Percentiles rank a stretch among this genome's conserved stretches.
Conservation (phyloP, 176 grass and related monocot genomes). For the Tuctoria greenei region DNA sequence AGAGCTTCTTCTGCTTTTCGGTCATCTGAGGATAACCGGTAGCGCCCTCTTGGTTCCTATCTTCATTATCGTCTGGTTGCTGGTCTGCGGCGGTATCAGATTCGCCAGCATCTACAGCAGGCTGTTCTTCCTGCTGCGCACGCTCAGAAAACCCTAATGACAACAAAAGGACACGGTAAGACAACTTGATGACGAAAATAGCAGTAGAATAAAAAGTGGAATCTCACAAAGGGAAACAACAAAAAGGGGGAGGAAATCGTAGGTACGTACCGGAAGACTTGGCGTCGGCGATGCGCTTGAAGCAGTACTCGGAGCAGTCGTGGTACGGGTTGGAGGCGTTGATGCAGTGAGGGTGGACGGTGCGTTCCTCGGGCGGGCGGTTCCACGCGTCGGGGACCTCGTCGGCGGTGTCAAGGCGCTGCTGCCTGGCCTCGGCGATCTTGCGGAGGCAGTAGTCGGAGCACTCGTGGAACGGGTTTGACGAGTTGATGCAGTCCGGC, state of each 20-base stretch:
- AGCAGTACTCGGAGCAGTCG: conserved; percentile 64
- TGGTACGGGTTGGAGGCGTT: conserved; percentile 74
- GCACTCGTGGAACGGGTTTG: conserved; percentile 75
- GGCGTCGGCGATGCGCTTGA: conserved; percentile 59
- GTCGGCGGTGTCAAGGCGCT: conserved; percentile 27
- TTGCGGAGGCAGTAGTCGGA: conserved; percentile 59
- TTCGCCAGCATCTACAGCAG: conserved; percentile 15
- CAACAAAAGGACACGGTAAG: not conserved
- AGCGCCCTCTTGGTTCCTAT: conserved; percentile 12
- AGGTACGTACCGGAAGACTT: conserved; percentile 37
- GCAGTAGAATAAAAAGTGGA: not conserved
- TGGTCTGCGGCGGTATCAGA: not conserved
- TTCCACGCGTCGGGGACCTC: not conserved
- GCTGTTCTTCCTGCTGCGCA: conserved; percentile 6
- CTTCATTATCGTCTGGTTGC: conserved; percentile 26
- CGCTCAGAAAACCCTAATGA: conserved; percentile 38
- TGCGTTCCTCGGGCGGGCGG: conserved; percentile 36
- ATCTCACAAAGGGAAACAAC: too few species aligned
- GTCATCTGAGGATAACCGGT: conserved; percentile 66
- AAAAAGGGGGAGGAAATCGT: too few species aligned
- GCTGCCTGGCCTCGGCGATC: conserved; percentile 60
- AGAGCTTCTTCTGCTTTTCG: conserved; percentile 78
- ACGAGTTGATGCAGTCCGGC: conserved; percentile 71
- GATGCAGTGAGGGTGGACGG: conserved; percentile 66
- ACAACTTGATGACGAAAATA: not conserved